Base-by-base conservation (phyloP, 2,329 filamentous ascomycete species). In the Decorospora gaudefroyi region DNA sequence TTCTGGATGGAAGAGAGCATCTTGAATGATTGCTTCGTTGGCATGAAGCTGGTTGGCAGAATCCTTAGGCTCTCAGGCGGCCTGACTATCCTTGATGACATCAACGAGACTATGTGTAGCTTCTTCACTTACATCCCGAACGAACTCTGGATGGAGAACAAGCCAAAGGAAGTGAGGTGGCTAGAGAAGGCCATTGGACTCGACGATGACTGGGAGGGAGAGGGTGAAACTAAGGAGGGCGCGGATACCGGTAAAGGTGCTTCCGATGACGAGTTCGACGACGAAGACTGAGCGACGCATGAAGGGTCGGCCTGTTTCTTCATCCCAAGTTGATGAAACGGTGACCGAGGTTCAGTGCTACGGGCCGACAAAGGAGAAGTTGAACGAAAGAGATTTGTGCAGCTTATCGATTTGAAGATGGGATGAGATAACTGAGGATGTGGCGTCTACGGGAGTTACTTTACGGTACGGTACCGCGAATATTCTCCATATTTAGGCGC, bases 1-100 rank as follows among this genome's bases (percentile, higher is more conserved):
- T 85, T 95, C 53, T 82, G 87, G 60, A 62, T 96, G 3, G 90
- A 96, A 48, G 78, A 82, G 17, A 67, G 77, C 4, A 65, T 82
- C 2, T 69, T 87, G 12, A 48, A 74, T 18, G 73, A 80, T 42
- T 81, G 87, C 61, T 79, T 80, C 46, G 68, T 78, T 0, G 88
- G 89, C 0, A 69, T 77, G 70, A 77, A 74, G 62, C 61, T 78
- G 33, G 59, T 71, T 23, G 73, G 63, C 4, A 55, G 38, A 10
- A 49, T 69, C 12, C 19, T 68, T 18, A 54, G 49, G 2, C 47
- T 69, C 6, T 47, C 55, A 4, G 51, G 51, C 18, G 61, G 57
- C 21, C 50, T 70, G 28, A 55, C 34, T 6, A 55, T 69, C n/a
- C 47, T 71, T 29, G 74, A 77, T 37, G 56, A 64, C 9, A 57